phyloP scores from a whole-genome alignment of 345 rosid genomes.

The Adansonia digitata region DNA sequence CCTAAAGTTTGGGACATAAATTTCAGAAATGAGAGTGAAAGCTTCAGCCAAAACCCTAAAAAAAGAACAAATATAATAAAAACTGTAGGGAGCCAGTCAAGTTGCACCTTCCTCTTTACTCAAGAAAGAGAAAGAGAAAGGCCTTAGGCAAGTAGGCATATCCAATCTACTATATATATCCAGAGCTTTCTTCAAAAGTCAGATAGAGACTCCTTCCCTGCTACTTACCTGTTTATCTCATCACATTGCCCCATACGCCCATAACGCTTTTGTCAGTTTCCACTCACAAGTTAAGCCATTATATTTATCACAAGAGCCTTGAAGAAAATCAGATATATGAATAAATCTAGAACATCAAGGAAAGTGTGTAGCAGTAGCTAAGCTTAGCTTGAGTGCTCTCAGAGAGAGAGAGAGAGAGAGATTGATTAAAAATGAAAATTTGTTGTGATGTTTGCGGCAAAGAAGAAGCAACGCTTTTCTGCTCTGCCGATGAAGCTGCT shows the following conservation, averaged over 20 bases:
- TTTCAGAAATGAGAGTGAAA: too few species aligned
- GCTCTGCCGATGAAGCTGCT: slow-evolving; percentile 79
- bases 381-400: too few species aligned
- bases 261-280: too few species aligned
- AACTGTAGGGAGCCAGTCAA: slow-evolving; percentile 4
- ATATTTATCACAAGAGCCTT: too few species aligned
- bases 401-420: background rate
- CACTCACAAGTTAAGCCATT: background rate
- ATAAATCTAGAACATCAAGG: too few species aligned
- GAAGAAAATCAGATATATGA: too few species aligned
- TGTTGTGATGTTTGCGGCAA: slow-evolving; percentile 63
- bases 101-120: background rate
- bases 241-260: too few species aligned
- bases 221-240: slow-evolving; percentile 19
- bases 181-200: slow-evolving; percentile 20
- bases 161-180: too few species aligned
- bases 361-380: background rate
- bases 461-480: slow-evolving; percentile 54
- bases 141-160: too few species aligned
- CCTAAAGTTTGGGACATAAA: too few species aligned
- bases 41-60: background rate
- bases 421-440: slow-evolving; percentile 48
- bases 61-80: background rate
- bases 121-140: slow-evolving; percentile 7
- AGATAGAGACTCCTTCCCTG: background rate